phyloP scores from a whole-genome alignment of 176 grass and related monocot species.

The Oryza australiensis region DNA sequence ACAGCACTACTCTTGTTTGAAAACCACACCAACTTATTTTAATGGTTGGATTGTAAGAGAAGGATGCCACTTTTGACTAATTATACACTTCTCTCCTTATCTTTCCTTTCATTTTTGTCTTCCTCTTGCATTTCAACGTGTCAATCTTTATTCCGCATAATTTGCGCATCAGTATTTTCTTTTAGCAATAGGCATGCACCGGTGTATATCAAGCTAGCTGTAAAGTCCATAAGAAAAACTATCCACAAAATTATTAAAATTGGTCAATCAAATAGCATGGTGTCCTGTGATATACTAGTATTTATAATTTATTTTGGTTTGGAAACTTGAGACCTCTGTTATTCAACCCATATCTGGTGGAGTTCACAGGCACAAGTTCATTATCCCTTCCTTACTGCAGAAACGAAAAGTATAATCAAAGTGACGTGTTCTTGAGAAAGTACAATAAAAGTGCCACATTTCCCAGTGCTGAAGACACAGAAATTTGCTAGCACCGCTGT shows the following conservation, averaged over 20 bases:
- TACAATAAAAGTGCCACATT: background rate
- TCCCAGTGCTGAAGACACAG: background rate
- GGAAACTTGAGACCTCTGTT: background rate
- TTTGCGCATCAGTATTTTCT: background rate
- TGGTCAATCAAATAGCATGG: background rate
- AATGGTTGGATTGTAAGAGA: slow-evolving; percentile 26
- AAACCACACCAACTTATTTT: background rate
- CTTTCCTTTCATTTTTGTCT: background rate
- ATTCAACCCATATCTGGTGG: background rate
- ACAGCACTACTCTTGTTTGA: background rate
- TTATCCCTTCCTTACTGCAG: background rate
- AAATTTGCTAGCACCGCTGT: too few species aligned
- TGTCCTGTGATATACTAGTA: background rate
- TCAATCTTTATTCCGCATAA: background rate
- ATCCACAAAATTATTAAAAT: background rate
- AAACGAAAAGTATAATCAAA: background rate
- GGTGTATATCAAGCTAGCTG: background rate
- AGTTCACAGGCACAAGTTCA: background rate
- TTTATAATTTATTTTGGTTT: background rate
- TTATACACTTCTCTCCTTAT: background rate
- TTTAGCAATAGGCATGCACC: background rate
- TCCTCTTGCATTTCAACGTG: background rate
- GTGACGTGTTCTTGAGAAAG: background rate
- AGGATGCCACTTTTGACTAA: slow-evolving; percentile 41
- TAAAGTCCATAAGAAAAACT: background rate